phyloP scores from a whole-genome alignment of 345 rosid genomes.

The Passiflora organensis region DNA sequence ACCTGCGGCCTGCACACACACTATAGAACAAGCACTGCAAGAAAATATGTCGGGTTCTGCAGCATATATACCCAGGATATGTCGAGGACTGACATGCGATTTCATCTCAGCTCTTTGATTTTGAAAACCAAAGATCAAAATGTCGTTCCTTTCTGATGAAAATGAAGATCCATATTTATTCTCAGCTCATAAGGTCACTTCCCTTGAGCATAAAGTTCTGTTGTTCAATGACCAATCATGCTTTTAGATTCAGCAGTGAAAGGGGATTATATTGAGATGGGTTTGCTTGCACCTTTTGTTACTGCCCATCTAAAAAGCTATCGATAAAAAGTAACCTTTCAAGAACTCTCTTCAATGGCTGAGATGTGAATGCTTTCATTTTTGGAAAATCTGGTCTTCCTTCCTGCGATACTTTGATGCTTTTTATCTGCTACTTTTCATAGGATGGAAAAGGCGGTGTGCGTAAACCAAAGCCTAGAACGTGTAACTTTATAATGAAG shows the following conservation, averaged over 20 bases:
- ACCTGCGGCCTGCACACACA: no score
- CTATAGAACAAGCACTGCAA: no score
- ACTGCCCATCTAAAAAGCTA: not conserved
- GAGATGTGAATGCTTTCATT: not conserved
- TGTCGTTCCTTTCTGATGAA: no score
- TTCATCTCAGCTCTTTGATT: no score
- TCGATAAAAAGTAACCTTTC: not conserved
- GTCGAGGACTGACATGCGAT: no score
- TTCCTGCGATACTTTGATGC: no score
- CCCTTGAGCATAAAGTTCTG: no score
- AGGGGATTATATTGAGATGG: not conserved
- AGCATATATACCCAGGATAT: not conserved
- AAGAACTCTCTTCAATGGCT: not conserved
- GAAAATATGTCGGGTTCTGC: not conserved
- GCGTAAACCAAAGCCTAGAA: constrained; percentile 4
- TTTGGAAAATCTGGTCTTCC: not conserved
- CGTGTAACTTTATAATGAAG: constrained; percentile 3
- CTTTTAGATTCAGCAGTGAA: not conserved
- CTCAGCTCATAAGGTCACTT: no score
- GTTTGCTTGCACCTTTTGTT: not conserved
- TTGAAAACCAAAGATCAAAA: no score
- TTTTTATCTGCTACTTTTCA: constrained; percentile 24
- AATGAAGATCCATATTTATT: no score
- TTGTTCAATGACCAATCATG: no score
- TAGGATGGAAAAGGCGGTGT: constrained; percentile 24